These are phyloP conservation scores for Leptomonas seymouri DNA, from an alignment of 208 protist genomes.

Conservation along the genomic window DNA sequence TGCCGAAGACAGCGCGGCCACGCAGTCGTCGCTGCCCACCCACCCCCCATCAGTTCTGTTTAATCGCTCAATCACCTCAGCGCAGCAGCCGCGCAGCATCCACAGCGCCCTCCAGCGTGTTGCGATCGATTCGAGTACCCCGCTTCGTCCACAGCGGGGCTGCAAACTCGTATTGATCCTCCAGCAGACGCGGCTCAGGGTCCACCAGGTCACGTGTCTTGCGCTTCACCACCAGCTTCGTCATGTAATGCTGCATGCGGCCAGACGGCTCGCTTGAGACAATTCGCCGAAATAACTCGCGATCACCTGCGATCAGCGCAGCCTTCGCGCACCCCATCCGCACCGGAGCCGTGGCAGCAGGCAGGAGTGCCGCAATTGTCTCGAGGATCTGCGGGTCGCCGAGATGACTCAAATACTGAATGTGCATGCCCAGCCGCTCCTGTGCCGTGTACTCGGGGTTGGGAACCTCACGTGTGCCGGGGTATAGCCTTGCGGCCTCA, in stretches of 20 bases:
- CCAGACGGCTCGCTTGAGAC: slow-evolving; percentile 86
- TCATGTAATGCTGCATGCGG: slow-evolving; percentile 91
- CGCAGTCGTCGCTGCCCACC: no score
- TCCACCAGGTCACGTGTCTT: slow-evolving; percentile 88
- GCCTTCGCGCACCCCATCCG: slow-evolving; percentile 93
- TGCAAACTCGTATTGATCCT: slow-evolving; percentile 91
- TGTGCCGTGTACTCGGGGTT: slow-evolving; percentile 87
- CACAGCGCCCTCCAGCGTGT: slow-evolving; percentile 85
- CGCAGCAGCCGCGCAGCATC: slow-evolving; percentile 49
- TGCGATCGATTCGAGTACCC: slow-evolving; percentile 85
- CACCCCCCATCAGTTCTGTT: no score
- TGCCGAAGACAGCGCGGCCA: no score
- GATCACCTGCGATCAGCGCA: slow-evolving; percentile 83
- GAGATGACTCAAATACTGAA: slow-evolving; percentile 87
- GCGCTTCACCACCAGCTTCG: slow-evolving; percentile 83
- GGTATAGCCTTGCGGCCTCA: slow-evolving; percentile 67
- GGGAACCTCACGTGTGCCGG: slow-evolving; percentile 85
- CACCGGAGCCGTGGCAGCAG: slow-evolving; percentile 63
- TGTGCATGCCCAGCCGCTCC: slow-evolving; percentile 90
- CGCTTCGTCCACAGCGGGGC: slow-evolving; percentile 89
- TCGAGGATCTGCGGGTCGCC: slow-evolving; percentile 71
- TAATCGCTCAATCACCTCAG: background rate
- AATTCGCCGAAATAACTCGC: slow-evolving; percentile 82
- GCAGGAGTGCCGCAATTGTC: slow-evolving; percentile 64
- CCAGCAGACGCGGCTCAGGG: slow-evolving; percentile 78